Percentiles rank a stretch among this genome's conserved stretches.
Evolutionary conservation across 1,284 basidiomycete genomes (phyloP).

Genomic region (Apiotrichum brassicae): DNA sequence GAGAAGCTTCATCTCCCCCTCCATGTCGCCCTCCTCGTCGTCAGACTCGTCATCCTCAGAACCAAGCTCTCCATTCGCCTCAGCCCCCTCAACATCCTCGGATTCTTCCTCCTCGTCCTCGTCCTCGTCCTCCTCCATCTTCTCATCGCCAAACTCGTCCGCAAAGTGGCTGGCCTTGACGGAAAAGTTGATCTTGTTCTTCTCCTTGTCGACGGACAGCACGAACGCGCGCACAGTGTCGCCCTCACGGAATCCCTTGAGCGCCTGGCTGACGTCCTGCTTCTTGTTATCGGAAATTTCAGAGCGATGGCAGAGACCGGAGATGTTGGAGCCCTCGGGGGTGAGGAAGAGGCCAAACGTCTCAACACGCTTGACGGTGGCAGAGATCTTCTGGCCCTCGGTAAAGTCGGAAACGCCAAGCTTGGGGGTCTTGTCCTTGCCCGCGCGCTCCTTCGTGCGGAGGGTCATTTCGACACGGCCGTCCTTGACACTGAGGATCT

Average conservation of each 20-base stretch:
- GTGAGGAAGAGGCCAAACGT: conserved; percentile 88
- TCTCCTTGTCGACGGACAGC: conserved; percentile 63
- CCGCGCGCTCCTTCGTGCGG: conserved; percentile 52
- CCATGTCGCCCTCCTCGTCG: conserved; percentile 48
- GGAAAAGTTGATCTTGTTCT: conserved; percentile 75
- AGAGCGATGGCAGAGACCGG: conserved; percentile 89
- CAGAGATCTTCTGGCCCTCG: conserved; percentile 69
- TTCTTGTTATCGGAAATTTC: conserved; percentile 80
- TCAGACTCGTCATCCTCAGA: conserved; percentile 52
- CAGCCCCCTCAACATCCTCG: conserved; percentile 37
- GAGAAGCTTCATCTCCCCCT: conserved; percentile 12
- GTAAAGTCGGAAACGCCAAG: conserved; percentile 55
- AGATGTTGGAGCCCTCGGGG: conserved; percentile 73
- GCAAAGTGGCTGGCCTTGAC: conserved; percentile 83
- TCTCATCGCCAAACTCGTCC: conserved; percentile 43
- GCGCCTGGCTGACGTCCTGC: conserved; percentile 66
- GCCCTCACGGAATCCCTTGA: conserved; percentile 77
- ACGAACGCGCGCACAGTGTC: conserved; percentile 79
- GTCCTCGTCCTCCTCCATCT: conserved; percentile 19
- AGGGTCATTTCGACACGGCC: conserved; percentile 86
- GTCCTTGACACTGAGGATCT: conserved; percentile 68
- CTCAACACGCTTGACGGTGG: conserved; percentile 65
- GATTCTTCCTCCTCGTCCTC: conserved; percentile 34
- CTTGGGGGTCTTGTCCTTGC: conserved; percentile 43
- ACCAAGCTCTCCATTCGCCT: too few relatives aligned